Evolutionary conservation across 805 yeast species (phyloP), one percentile per base, ranked within the genome.

Genomic region (Citeromyces matritensis): DNA sequence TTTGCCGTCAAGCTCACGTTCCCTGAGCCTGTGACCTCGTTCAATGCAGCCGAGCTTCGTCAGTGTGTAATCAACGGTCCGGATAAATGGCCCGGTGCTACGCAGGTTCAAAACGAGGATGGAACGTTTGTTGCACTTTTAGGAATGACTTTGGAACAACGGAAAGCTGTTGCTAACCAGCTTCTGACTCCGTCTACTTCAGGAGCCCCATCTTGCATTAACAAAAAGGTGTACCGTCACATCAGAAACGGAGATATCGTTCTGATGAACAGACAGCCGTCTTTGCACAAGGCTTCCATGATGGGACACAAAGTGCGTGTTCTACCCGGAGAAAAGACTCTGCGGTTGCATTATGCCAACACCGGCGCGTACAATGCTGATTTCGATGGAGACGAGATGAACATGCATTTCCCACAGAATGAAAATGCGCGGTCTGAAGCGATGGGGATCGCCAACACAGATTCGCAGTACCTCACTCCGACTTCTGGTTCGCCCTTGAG

Each of bases 311-410:
- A 78, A 50, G 98, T 91, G 28, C 73, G 95, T 47, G 98, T 91
- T 23, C 65, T 91, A 43, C 98, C 97, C 4, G 94, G 95, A 37
- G 98, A 91, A 52, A 91, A 91, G 64, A 93, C 98, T 4, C 63
- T 91, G 45, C 73, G 99, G 50, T 63, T 91, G 55, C 99, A 91
- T 55, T 91, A 91, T 57, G 99, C 99, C 46, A 91, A 91, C 57
- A 91, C 98, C 29, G 96, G 96, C 59, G 96, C 98, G 28, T 91
- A 88, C 59, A 88, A 88, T 55, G 97, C 97, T 26, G 98, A 88
- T 69, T 88, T 91, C 47, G 98, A 88, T 59, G 98, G 98, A 65
- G 98, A 88, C 58, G 98, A 88, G 63, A 88, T 88, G 98, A 88
- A 88, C 55, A 80, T 88, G 95, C 98, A 88, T 60, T 88, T 88